These are phyloP conservation scores for Ustilaginoidea virens DNA, from an alignment of 2,329 filamentous ascomycete species.

Conservation along the genomic window DNA sequence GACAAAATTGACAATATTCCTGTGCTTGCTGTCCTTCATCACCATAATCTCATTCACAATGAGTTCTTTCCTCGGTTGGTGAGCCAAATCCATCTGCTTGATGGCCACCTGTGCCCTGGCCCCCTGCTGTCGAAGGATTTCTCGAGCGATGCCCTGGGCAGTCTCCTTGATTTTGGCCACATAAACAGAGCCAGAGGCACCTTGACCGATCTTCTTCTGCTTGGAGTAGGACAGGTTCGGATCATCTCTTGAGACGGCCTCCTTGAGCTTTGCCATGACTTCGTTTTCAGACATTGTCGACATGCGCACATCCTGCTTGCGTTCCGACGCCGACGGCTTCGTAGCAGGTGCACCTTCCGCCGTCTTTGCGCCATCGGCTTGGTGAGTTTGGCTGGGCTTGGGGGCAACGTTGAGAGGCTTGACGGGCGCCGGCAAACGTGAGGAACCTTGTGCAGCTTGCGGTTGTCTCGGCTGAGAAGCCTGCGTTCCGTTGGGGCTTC, in stretches of 20 bases:
- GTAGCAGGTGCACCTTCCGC: slow-evolving; percentile 80
- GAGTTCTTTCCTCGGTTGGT: slow-evolving; percentile 91
- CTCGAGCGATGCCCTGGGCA: slow-evolving; percentile 70
- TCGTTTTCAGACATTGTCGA: slow-evolving; percentile 95
- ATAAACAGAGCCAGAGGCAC: slow-evolving; percentile 94
- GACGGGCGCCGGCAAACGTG: slow-evolving; percentile 44
- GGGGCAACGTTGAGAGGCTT: slow-evolving; percentile 67
- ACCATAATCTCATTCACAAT: slow-evolving; percentile 99
- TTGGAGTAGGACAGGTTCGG: slow-evolving; percentile 94
- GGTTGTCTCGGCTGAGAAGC: slow-evolving; percentile 32
- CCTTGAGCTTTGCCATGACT: slow-evolving; percentile 89
- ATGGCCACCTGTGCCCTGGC: slow-evolving; percentile 84
- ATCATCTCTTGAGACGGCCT: slow-evolving; percentile 90
- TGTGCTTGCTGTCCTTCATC: slow-evolving; percentile 97
- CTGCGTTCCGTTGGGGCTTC: slow-evolving; percentile 39
- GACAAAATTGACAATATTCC: slow-evolving; percentile 97
- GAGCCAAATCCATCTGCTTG: slow-evolving; percentile 98
- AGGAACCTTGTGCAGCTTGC: slow-evolving; percentile 27
- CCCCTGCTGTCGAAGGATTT: slow-evolving; percentile 66
- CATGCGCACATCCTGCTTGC: slow-evolving; percentile 91
- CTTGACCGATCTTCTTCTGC: slow-evolving; percentile 98
- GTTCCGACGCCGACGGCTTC: slow-evolving; percentile 56
- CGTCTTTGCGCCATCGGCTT: slow-evolving; percentile 62
- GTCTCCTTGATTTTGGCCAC: slow-evolving; percentile 89
- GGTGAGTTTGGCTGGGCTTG: slow-evolving; percentile 37